Percentiles rank a stretch among this genome's conserved stretches.
Evolutionary conservation across 1,284 basidiomycete species (phyloP).

Genomic region (Cutaneotrichosporon daszewskae): DNA sequence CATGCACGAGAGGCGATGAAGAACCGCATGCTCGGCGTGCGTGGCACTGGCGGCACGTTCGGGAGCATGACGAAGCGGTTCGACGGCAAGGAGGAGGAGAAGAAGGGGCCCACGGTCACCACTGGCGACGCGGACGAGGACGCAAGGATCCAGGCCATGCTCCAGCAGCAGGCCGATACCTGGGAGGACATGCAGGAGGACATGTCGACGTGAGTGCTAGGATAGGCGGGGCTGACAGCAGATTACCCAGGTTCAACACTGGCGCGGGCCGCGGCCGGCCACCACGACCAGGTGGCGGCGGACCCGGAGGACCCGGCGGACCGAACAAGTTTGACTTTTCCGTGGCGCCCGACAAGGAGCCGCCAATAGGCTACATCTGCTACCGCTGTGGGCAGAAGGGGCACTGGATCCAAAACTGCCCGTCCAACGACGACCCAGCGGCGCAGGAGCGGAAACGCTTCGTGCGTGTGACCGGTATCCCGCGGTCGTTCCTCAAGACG

Average conservation of each 20-base stretch:
- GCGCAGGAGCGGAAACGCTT: constrained; percentile 91
- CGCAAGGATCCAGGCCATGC: constrained; percentile 43
- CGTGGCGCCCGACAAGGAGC: constrained; percentile 51
- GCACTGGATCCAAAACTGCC: constrained; percentile 99
- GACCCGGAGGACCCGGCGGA: background rate
- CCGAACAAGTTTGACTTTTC: constrained; percentile 34
- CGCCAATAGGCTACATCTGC: constrained; percentile 92
- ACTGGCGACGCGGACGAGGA: constrained; percentile 46
- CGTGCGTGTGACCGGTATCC: constrained; percentile 96
- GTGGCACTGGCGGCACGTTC: constrained; percentile 30
- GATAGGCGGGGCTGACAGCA: constrained; percentile 4
- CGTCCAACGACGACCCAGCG: constrained; percentile 91
- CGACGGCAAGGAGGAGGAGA: constrained; percentile 66
- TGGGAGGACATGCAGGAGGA: constrained; percentile 47
- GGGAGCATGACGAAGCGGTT: constrained; percentile 77
- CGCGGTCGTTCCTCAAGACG: constrained; percentile 92
- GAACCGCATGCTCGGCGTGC: constrained; percentile 30
- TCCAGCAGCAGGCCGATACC: constrained; percentile 40
- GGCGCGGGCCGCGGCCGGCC: constrained; percentile 15
- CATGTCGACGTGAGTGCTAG: constrained; percentile 39
- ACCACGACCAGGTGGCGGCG: constrained; percentile 21
- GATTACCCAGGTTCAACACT: constrained; percentile 12
- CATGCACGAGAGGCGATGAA: constrained; percentile 41
- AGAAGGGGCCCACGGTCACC: constrained; percentile 21
- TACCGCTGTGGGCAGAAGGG: constrained; percentile 98